Conservation (phyloP, 2,329 filamentous ascomycete genomes). For the Alternaria brassicicola region DNA sequence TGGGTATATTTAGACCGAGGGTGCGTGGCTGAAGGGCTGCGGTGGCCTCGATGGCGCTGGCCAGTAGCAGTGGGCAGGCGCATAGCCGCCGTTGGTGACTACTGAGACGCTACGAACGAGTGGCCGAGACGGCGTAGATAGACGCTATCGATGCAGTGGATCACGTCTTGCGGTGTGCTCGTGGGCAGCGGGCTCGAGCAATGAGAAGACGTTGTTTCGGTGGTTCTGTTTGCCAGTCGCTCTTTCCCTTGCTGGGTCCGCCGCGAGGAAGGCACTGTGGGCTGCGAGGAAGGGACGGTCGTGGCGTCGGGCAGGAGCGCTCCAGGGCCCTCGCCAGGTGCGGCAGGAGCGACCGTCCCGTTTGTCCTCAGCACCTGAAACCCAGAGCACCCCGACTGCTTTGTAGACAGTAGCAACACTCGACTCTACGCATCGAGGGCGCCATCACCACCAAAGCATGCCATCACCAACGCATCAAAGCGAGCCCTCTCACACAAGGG, state of each 20-base stretch:
- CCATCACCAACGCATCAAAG: slow-evolving; percentile 2
- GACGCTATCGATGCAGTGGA: slow-evolving; percentile 33
- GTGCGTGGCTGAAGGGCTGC: slow-evolving; percentile 28
- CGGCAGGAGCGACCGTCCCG: slow-evolving; percentile 8
- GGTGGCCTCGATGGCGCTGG: slow-evolving; percentile 13
- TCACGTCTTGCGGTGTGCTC: slow-evolving; percentile 34
- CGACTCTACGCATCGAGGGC: neutral
- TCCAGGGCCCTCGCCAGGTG: slow-evolving; percentile 7
- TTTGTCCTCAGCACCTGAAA: neutral
- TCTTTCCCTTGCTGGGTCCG: slow-evolving; percentile 13
- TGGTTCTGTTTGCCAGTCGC: slow-evolving; percentile 13
- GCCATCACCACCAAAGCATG: too few species aligned
- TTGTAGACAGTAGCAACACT: slow-evolving; percentile 9
- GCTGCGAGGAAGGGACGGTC: neutral
- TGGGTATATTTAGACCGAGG: slow-evolving; percentile 29
- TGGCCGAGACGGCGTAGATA: slow-evolving; percentile 26
- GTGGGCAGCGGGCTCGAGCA: slow-evolving; percentile 25
- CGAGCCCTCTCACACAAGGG: neutral
- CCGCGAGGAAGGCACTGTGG: neutral
- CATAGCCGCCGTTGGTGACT: slow-evolving; percentile 35
- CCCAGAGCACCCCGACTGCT: slow-evolving; percentile 3
- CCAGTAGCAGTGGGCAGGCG: slow-evolving; percentile 20
- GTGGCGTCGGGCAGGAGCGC: slow-evolving; percentile 3
- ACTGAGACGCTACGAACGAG: slow-evolving; percentile 24
- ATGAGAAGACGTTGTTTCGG: slow-evolving; percentile 27